Percentiles rank a stretch among this genome's conserved stretches.
Conservation (phyloP, 2,329 filamentous ascomycete species). For the Aurifilum marmelostoma region DNA sequence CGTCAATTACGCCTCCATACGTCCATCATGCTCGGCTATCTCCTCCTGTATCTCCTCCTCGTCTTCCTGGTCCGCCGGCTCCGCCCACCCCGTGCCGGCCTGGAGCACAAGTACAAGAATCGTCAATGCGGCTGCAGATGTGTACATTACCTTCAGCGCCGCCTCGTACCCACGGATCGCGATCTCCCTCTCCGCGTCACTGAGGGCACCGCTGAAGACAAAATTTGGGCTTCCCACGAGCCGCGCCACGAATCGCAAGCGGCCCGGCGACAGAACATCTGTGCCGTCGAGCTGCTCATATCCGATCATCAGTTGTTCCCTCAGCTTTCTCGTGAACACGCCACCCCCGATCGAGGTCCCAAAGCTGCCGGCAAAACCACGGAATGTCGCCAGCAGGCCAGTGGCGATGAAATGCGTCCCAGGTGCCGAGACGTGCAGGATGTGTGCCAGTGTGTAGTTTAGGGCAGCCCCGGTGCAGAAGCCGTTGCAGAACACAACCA, state of each 20-base stretch:
- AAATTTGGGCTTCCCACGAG: slow-evolving; percentile 56
- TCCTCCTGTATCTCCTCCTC: slow-evolving; percentile 47
- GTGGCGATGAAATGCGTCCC: slow-evolving; percentile 75
- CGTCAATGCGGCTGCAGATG: slow-evolving; percentile 48
- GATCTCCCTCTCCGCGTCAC: slow-evolving; percentile 45
- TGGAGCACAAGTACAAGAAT: slow-evolving; percentile 51
- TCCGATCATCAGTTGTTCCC: slow-evolving; percentile 55
- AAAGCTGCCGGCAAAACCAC: slow-evolving; percentile 81
- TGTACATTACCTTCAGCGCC: slow-evolving; percentile 51
- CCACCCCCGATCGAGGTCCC: slow-evolving; percentile 80
- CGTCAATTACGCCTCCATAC: slow-evolving; percentile 37
- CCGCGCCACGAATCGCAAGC: slow-evolving; percentile 47
- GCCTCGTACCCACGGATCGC: slow-evolving; percentile 53
- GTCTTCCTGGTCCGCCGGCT: slow-evolving; percentile 51
- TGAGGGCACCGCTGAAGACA: slow-evolving; percentile 49
- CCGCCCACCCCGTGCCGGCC: slow-evolving; percentile 55
- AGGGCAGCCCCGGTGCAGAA: slow-evolving; percentile 71
- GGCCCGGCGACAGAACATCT: slow-evolving; percentile 38
- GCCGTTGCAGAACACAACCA: slow-evolving; percentile 70
- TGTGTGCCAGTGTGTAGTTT: slow-evolving; percentile 81
- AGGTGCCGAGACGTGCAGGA: slow-evolving; percentile 71
- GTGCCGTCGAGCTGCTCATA: slow-evolving; percentile 55
- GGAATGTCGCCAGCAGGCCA: slow-evolving; percentile 76
- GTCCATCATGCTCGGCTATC: slow-evolving; percentile 37
- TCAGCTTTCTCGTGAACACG: slow-evolving; percentile 67